Conservation (phyloP, 768 basidiomycete species). For the Suillus bovinus region DNA sequence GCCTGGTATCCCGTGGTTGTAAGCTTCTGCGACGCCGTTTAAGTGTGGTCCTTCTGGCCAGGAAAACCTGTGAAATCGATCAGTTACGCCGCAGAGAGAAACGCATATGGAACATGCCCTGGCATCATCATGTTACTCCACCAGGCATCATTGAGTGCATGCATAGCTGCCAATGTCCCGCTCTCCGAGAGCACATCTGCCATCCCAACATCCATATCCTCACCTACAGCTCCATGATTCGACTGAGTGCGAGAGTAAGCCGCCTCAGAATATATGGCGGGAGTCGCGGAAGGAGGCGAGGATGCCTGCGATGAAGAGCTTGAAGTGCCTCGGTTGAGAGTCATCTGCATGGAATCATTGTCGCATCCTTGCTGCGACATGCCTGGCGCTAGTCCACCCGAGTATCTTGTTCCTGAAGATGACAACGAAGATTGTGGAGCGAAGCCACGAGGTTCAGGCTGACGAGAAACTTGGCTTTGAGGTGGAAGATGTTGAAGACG, state of each 20-base stretch:
- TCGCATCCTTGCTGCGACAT: constrained; percentile 22
- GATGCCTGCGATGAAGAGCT: not conserved
- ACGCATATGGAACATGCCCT: constrained; percentile 45
- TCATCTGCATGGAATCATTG: constrained; percentile 33
- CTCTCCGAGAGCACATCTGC: constrained; percentile 37
- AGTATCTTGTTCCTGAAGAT: constrained; percentile 26
- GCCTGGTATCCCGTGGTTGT: constrained; percentile 16
- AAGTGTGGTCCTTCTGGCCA: constrained; percentile 32
- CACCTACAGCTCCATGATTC: not conserved
- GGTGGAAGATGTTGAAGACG: constrained; percentile 54
- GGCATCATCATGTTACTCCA: constrained; percentile 88
- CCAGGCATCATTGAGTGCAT: constrained; percentile 69
- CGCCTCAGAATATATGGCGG: constrained; percentile 33
- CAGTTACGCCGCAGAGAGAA: constrained; percentile 1
- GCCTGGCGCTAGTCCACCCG: constrained; percentile 14
- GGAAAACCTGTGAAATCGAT: constrained; percentile 25
- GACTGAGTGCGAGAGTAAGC: constrained; percentile 44
- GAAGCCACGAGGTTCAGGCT: constrained; percentile 16
- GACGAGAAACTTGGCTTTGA: constrained; percentile 32
- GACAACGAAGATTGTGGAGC: constrained; percentile 31
- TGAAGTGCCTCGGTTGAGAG: constrained; percentile 12
- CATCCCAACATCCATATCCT: constrained; percentile 25
- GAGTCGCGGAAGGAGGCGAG: not conserved
- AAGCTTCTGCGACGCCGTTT: constrained; percentile 21
- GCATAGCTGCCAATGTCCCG: constrained; percentile 70